Evolutionary conservation across 495 filamentous ascomycete genomes (phyloP), one percentile per base, ranked within the genome.

Genomic region (Oleoguttula mirabilis): DNA sequence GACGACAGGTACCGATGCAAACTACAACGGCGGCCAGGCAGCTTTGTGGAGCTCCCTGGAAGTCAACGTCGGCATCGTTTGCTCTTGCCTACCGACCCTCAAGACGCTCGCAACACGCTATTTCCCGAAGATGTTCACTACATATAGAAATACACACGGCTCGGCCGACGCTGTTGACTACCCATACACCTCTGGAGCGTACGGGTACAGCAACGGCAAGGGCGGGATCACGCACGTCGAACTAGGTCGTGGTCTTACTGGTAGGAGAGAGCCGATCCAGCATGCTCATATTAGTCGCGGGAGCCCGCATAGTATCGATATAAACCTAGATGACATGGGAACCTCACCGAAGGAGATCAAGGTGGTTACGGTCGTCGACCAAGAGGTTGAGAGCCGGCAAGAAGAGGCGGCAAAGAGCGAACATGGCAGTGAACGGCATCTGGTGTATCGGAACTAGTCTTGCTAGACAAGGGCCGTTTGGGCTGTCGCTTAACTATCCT

Each of bases 1-100:
- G 25, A 52, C 52, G 2, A 51, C 48, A 20, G 51, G 55, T 6
- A 45, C 20, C 12, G 57, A 61, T 32, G 27, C 37, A 5, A 54
- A 49, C 8, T 61, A 46, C 38, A 52, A 60, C 40, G 58, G 60
- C 37, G 36, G 48, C 0, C 43, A 48, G 2, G 50, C 50, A 21
- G 57, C 59, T 14, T 49, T 51, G 12, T 61, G 59, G 59, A 37
- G 21, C 14, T 39, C 36, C 17, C 47, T 61, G 14, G 59, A 61
- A 39, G 37, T 28, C 36, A 56, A 60, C 31, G 50, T 55, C 10
- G 59, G 47, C 28, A 59, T 61, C 37, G 46, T 58, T 1, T 61
- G 59, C 44, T 52, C 57, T 4, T 60, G 56, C 34, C 42, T 61
- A 6, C 55, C 59, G 16, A 50, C 55, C 27, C 42, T 61, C 10